Evolutionary conservation across 352 stramenopile species (phyloP), one percentile per base, ranked within the genome.

Genomic region (Phytopythium cucurbitacearum): DNA sequence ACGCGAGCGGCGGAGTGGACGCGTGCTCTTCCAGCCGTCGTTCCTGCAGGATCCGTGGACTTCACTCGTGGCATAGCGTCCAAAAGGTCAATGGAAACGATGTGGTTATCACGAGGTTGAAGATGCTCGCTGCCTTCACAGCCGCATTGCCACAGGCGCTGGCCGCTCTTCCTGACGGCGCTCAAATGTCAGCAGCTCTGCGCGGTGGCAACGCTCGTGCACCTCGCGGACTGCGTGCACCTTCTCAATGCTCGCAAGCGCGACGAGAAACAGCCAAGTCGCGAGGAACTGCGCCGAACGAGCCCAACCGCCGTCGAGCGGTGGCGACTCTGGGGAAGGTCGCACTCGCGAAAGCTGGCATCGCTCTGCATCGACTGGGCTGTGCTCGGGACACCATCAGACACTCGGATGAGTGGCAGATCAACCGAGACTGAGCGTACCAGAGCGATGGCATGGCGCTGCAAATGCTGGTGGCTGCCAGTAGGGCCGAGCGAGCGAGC

Each of bases 11-110:
- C 53, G 60, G 15, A 51, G 65, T 21, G 80, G 75, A 13, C 71
- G 77, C 40, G 73, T 86, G 49, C 66, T 89, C 36, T 91, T 91
- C 59, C 71, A 84, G 61, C 77, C 77, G 7, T 87, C 77, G 37
- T 91, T 87, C 58, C 62, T 91, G 2, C 45, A 72, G 8, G 73
- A 91, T 62, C 80, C 80, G 12, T 89, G 80, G 80, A 11, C 36
- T 33, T 35, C 47, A 2, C 35, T 28, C 21, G 21, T 28, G 21
- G 21, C 21, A 28, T 28, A 38, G 21, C 21, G 2, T 28, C 21
- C 21, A 28, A 28, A 28, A 28, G 21, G 21, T 28, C 21, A 28
- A 28, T 28, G 21, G 21, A 28, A 28, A 28, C 21, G 21, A 28
- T 28, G 21, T 28, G 21, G 21, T 28, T 28, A 28, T 28, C 21